Base-by-base conservation (phyloP, 2,329 filamentous ascomycete species). In the Neofusicoccum ribis region DNA sequence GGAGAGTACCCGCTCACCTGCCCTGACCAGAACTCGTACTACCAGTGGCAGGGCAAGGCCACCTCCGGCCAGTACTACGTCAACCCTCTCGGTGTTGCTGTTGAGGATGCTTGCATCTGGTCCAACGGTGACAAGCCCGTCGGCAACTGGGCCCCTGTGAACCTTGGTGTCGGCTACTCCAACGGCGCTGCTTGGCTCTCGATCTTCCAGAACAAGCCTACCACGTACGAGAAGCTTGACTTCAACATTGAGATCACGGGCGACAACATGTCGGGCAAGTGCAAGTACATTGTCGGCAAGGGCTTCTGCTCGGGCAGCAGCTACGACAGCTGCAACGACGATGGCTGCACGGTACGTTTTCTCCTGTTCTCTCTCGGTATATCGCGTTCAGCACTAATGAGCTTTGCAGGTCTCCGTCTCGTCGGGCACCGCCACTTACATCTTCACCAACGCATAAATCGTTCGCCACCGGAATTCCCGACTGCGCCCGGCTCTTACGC, bases 11-110 rank as follows among this genome's bases (percentile, higher is more conserved):
- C 83, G 41, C 81, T 99, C 69, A 92, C 91, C 75, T 94, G 92
- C 83, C 91, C 94, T 52, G 81, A 90, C 69, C 87, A 89, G 67
- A 75, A 77, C 56, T 83, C 81, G 59, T 96, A 94, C 83, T 98
- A 93, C 83, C 80, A 83, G 67, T 96, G 92, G 91, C 71, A 91
- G 73, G 86, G 86, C 71, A 85, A 85, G 77, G 72, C 81, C 59
- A 98, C 95, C 61, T 93, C 92, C 54, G 93, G 93, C 50, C 95
- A 98, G 81, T 98, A 97, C 86, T 99, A 99, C 77, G 86, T 98
- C 80, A 98, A 98, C 86, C 91, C 91, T 72, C 85, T 87, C 71
- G 93, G 92, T 67, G 82, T 90, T 62, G 72, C 79, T 17, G 80
- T 88, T 66, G 77, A 87, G 69, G 80, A 93, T 12, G 91, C 87